phyloP scores from a whole-genome alignment of 345 rosid genomes.

The Acer yangbiense region DNA sequence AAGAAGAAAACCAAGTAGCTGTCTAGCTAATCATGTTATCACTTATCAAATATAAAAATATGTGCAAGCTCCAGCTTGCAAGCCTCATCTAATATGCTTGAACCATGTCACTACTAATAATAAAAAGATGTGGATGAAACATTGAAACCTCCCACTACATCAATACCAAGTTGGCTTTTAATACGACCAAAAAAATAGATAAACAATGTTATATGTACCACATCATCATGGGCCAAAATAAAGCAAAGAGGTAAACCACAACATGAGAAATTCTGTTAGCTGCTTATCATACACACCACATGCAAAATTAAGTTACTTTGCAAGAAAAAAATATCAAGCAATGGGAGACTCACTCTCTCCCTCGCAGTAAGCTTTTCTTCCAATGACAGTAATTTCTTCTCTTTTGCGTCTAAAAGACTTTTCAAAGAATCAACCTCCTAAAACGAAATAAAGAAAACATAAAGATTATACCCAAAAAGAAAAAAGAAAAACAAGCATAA shows the following conservation, averaged over 20 bases:
- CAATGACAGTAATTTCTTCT: slow-evolving; percentile 53
- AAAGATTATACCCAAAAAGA: slow-evolving; percentile 21
- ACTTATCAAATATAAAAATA: neutral
- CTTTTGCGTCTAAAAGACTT: slow-evolving; percentile 50
- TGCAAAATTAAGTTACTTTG: neutral
- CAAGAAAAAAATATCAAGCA: slow-evolving; percentile 6
- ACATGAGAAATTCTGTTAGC: neutral
- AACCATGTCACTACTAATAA: neutral
- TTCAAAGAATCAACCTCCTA: slow-evolving; percentile 54
- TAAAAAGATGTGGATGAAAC: neutral
- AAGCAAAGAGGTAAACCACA: neutral
- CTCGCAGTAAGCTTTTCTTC: slow-evolving; percentile 72
- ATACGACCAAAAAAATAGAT: neutral
- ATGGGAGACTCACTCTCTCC: slow-evolving; percentile 62
- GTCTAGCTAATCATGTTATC: neutral
- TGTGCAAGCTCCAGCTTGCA: neutral
- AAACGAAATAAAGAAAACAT: slow-evolving; percentile 23
- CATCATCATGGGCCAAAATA: neutral
- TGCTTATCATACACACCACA: neutral
- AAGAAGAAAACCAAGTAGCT: neutral
- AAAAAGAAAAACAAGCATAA: slow-evolving; percentile 3
- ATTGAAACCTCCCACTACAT: neutral
- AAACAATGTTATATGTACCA: neutral
- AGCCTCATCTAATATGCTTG: slow-evolving; percentile 1
- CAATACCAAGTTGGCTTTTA: neutral